A percentile compares a stretch with the other conserved stretches of the same genome.
phyloP scores from a whole-genome alignment of 306 rosid species.

The Castanea crenata region DNA sequence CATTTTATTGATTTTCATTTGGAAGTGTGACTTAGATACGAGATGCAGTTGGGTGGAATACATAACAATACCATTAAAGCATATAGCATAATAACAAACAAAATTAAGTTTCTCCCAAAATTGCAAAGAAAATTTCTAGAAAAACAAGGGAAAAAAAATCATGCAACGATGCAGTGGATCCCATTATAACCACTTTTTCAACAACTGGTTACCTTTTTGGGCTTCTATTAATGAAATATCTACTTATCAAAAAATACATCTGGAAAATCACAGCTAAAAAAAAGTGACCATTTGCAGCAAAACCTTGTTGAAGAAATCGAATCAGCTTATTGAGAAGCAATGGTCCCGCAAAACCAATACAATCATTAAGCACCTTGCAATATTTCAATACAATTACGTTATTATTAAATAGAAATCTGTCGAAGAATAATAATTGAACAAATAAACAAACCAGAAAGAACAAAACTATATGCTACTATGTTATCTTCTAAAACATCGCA shows the following conservation, averaged over 20 bases:
- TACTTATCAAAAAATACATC: neutral
- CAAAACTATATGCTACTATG: neutral
- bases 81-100: neutral
- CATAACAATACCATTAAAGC: neutral
- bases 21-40: no score
- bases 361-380: slow-evolving; percentile 83
- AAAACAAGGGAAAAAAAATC: neutral
- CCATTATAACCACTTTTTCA: slow-evolving; percentile 1
- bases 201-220: neutral
- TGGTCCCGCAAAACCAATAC: slow-evolving; percentile 87
- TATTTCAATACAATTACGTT: neutral
- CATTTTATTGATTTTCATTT: no score
- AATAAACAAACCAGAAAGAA: neutral
- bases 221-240: no score
- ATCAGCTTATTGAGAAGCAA: slow-evolving; percentile 94
- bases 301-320: slow-evolving; percentile 84
- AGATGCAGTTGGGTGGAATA: no score
- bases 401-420: neutral
- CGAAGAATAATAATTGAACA: neutral
- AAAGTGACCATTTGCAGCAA: slow-evolving; percentile 24
- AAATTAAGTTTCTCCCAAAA: neutral
- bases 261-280: slow-evolving; percentile 21
- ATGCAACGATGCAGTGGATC: slow-evolving; percentile 12
- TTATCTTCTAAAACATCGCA: neutral
- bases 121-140: neutral